Evolutionary conservation across 2,329 filamentous ascomycete genomes (phyloP), one percentile per base, ranked within the genome.

Genomic region (Aspergillus spinulosporus): DNA sequence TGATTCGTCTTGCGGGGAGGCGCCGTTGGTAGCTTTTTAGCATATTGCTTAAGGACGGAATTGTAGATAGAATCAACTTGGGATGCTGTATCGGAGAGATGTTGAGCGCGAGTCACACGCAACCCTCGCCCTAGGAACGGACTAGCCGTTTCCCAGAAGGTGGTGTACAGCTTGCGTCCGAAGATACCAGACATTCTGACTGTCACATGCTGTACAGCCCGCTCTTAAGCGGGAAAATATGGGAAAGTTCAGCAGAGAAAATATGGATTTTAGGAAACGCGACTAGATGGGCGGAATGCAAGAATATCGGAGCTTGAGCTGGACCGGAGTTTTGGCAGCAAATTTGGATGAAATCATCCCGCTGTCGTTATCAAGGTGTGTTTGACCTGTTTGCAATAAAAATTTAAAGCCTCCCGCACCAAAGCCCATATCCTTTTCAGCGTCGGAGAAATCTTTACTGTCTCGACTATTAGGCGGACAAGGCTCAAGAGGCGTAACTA

Each of bases 121-220:
- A 68, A 50, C 42, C 62, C 62, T 45, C 64, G 63, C 54, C 64
- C 66, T 39, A 73, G 52, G 56, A 72, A 62, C 58, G 70, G 72
- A 62, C 66, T 66, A 52, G 72, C 70, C 46, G 71, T 59, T 62
- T 71, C 70, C 68, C 75, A 73, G 57, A 78, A 61, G 55, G 72
- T 76, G 70, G 76, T 74, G 66, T 76, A 78, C 61, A 80, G 68
- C 69, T 72, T 76, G 56, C 73, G 73, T 72, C 73, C 76, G 65
- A 80, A 69, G 64, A 74, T 74, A 61, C 71, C 68, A 67, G 76
- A 73, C 78, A 80, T 81, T 57, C 63, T 75, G 68, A 65, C 64
- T 62, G 66, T 70, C 65, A 73, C 78, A 80, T 80, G 60, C 64
- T 79, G 75, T 64, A 71, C 49, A 62, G 56, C 53, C 52, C 39